Conservation (phyloP, 1,139 yeast species). For the Taphrina populina region DNA sequence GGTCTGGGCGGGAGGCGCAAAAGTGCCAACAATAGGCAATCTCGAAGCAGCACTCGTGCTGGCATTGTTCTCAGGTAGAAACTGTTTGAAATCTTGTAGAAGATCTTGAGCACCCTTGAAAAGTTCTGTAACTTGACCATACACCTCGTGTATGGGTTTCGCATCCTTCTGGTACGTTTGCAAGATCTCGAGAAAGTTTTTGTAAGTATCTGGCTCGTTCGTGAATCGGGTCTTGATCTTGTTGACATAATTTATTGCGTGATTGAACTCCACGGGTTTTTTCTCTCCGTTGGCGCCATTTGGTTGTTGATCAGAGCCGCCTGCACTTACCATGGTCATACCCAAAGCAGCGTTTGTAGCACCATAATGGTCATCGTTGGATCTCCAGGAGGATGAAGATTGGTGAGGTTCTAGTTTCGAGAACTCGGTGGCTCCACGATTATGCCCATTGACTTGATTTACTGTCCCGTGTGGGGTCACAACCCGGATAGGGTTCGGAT, state of each 20-base stretch:
- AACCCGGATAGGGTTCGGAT: slow-evolving; percentile 88
- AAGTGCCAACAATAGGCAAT: slow-evolving; percentile 93
- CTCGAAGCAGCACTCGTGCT: slow-evolving; percentile 38
- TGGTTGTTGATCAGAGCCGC: slow-evolving; percentile 11
- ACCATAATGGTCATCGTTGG: slow-evolving; percentile 5
- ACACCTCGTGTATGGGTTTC: slow-evolving; percentile 90
- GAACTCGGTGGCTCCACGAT: slow-evolving; percentile 30
- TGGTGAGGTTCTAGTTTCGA: slow-evolving; percentile 37
- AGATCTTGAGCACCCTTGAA: slow-evolving; percentile 93
- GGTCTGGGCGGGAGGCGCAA: slow-evolving; percentile 65
- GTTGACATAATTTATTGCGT: slow-evolving; percentile 93
- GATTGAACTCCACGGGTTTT: slow-evolving; percentile 90
- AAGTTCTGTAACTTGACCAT: slow-evolving; percentile 82
- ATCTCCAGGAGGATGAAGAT: slow-evolving; percentile 38
- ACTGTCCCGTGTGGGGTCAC: slow-evolving; percentile 95
- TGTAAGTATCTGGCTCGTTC: slow-evolving; percentile 91
- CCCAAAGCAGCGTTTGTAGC: slow-evolving; percentile 28
- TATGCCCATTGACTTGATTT: slow-evolving; percentile 43
- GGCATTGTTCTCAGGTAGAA: slow-evolving; percentile 70
- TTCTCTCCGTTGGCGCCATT: slow-evolving; percentile 33
- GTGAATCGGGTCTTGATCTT: slow-evolving; percentile 92
- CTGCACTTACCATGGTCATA: slow-evolving; percentile 32
- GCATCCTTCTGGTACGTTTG: slow-evolving; percentile 97
- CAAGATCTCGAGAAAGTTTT: slow-evolving; percentile 86
- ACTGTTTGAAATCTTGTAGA: slow-evolving; percentile 89